Conservation (phyloP, 2,329 filamentous ascomycete species). For the Phialemonium atrogriseum region DNA sequence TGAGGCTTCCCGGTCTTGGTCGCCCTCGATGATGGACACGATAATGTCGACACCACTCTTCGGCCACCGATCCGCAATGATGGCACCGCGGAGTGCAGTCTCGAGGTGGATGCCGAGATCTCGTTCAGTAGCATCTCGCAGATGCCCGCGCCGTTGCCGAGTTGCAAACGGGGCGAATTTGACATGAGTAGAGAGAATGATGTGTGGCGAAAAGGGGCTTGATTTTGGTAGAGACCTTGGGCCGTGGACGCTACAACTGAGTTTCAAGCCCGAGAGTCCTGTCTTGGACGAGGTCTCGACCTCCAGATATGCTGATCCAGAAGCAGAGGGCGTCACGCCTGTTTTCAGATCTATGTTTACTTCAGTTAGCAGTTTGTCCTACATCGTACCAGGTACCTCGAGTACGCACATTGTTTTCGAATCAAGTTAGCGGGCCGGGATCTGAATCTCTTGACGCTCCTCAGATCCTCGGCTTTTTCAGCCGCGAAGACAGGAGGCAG, state of each 20-base stretch:
- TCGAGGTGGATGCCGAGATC: slow-evolving; percentile 89
- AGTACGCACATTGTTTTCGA: slow-evolving; percentile 73
- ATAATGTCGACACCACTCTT: slow-evolving; percentile 96
- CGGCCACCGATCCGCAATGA: slow-evolving; percentile 94
- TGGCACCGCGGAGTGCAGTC: slow-evolving; percentile 77
- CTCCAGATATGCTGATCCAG: slow-evolving; percentile 83
- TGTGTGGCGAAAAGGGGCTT: slow-evolving; percentile 83
- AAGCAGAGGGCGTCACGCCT: slow-evolving; percentile 84
- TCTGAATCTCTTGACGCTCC: slow-evolving; percentile 35
- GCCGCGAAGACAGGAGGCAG: slow-evolving; percentile 55
- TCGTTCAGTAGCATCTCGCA: slow-evolving; percentile 77
- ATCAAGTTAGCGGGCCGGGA: slow-evolving; percentile 60
- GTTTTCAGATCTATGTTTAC: slow-evolving; percentile 68
- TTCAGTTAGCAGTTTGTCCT: slow-evolving; percentile 4
- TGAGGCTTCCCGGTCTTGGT: slow-evolving; percentile 60
- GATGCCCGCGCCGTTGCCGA: slow-evolving; percentile 70
- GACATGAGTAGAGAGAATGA: slow-evolving; percentile 85
- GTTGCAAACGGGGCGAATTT: slow-evolving; percentile 96
- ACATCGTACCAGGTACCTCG: background rate
- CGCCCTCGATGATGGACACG: slow-evolving; percentile 86
- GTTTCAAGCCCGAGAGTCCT: slow-evolving; percentile 60
- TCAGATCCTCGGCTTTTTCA: slow-evolving; percentile 35
- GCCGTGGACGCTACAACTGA: slow-evolving; percentile 88
- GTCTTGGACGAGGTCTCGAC: slow-evolving; percentile 39
- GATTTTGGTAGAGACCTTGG: slow-evolving; percentile 84